Conservation (phyloP, 129 eudicot species). For the Tanacetum coccineum region DNA sequence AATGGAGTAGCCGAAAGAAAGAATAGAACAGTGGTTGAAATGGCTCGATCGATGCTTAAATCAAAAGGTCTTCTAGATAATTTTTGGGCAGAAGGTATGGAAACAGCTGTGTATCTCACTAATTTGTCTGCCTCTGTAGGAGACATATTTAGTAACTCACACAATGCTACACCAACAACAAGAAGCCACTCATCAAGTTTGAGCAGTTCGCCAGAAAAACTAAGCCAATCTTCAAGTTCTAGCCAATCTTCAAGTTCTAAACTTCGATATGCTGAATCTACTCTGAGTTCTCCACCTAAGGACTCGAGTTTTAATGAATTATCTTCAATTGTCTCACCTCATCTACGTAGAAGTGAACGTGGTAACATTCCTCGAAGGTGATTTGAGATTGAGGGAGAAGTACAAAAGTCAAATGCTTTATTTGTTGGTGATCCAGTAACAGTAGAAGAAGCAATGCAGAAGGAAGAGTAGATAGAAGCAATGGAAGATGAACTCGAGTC, state of each 20-base stretch:
- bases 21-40: neutral
- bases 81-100: neutral
- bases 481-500: slow-evolving; percentile 1
- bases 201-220: no score
- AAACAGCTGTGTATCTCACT: neutral
- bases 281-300: neutral
- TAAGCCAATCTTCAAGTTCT: no score
- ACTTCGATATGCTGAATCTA: no score
- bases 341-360: neutral
- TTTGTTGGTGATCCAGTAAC: slow-evolving; percentile 5
- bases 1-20: neutral
- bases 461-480: neutral
- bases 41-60: neutral
- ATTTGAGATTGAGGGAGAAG: slow-evolving; percentile 2
- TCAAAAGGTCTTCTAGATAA: neutral
- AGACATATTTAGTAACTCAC: no score
- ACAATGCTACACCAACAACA: no score
- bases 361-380: neutral
- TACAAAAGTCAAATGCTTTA: neutral
- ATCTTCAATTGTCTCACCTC: neutral
- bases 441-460: slow-evolving; percentile 7
- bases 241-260: no score
- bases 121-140: neutral
- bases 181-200: no score
- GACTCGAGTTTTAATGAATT: neutral